A percentile compares a stretch with the other conserved stretches of the same genome.
Evolutionary conservation across 106 monocot genomes (phyloP).

Genomic region (Dendrobium catenatum): DNA sequence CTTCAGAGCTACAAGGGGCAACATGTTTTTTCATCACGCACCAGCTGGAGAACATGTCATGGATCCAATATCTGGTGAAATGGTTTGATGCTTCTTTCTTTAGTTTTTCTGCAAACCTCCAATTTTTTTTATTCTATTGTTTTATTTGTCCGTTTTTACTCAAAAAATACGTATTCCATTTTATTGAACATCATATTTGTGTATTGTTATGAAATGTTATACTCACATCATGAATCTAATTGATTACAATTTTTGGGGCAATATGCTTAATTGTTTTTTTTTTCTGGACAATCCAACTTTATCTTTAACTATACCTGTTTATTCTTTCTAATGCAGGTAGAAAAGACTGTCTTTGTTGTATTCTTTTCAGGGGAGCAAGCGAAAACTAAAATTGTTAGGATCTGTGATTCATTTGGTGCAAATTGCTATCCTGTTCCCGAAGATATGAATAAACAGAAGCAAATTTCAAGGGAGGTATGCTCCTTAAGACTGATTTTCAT

Average conservation of each 20-base stretch:
- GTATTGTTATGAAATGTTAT: neutral
- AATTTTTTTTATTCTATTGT: neutral
- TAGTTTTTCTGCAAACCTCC: neutral
- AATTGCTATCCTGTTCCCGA: constrained; percentile 99
- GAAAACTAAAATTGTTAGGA: constrained; percentile 79
- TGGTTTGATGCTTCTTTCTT: constrained; percentile 35
- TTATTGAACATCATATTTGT: neutral
- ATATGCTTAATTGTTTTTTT: neutral
- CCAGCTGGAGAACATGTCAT: constrained; percentile 83
- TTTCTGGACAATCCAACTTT: neutral
- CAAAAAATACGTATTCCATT: neutral
- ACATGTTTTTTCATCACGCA: constrained; percentile 95
- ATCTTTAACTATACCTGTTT: neutral
- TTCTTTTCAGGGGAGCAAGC: constrained; percentile 98
- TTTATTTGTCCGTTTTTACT: neutral
- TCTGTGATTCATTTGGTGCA: constrained; percentile 93
- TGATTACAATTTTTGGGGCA: neutral
- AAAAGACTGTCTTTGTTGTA: constrained; percentile 93
- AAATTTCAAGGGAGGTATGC: constrained; percentile 83
- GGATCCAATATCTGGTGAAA: constrained; percentile 84
- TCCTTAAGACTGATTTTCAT: neutral
- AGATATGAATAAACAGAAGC: constrained; percentile 71
- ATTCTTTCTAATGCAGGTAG: constrained; percentile 53
- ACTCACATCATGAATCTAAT: neutral
- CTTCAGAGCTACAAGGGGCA: constrained; percentile 96